phyloP scores from a whole-genome alignment of 202 grass and related monocot genomes.

The Digitaria exilis region DNA sequence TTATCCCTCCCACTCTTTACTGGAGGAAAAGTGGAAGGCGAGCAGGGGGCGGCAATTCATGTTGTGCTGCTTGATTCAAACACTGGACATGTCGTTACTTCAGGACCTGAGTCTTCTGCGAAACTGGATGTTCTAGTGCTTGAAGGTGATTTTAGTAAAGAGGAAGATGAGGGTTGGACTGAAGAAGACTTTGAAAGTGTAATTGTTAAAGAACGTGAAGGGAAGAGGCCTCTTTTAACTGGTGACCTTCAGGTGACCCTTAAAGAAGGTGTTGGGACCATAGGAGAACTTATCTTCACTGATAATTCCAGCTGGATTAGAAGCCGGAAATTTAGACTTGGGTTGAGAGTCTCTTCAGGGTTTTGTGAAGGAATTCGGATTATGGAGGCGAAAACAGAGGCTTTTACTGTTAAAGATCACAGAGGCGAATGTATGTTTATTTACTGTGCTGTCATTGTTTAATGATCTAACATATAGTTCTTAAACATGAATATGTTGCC shows the following conservation, averaged over 20 bases:
- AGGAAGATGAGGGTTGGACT: slow-evolving; percentile 84
- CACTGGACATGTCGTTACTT: slow-evolving; percentile 61
- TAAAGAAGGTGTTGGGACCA: slow-evolving; percentile 93
- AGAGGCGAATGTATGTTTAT: slow-evolving; percentile 87
- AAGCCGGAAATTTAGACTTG: slow-evolving; percentile 92
- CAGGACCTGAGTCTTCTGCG: slow-evolving; percentile 61
- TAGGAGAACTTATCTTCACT: slow-evolving; percentile 87
- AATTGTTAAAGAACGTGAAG: slow-evolving; percentile 87
- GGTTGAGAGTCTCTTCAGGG: slow-evolving; percentile 68
- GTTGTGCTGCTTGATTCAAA: slow-evolving; percentile 73
- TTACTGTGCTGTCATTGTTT: slow-evolving; percentile 24
- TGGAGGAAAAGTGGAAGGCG: slow-evolving; percentile 94
- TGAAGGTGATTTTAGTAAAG: slow-evolving; percentile 92
- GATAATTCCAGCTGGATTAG: slow-evolving; percentile 97
- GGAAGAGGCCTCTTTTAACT: slow-evolving; percentile 87
- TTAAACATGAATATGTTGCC: slow-evolving; percentile 29
- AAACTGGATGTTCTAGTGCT: slow-evolving; percentile 88
- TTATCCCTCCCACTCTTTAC: slow-evolving; percentile 86
- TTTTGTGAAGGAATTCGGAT: slow-evolving; percentile 75
- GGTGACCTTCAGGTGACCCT: slow-evolving; percentile 76
- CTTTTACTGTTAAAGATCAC: slow-evolving; percentile 92
- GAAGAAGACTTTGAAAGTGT: slow-evolving; percentile 81
- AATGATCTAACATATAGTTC: slow-evolving; percentile 37
- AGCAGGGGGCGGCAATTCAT: slow-evolving; percentile 83
- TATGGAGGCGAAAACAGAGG: slow-evolving; percentile 89